Evolutionary conservation across 108 stramenopile species (phyloP), one percentile per base, ranked within the genome.

Genomic region (Skeletonema costatum): DNA sequence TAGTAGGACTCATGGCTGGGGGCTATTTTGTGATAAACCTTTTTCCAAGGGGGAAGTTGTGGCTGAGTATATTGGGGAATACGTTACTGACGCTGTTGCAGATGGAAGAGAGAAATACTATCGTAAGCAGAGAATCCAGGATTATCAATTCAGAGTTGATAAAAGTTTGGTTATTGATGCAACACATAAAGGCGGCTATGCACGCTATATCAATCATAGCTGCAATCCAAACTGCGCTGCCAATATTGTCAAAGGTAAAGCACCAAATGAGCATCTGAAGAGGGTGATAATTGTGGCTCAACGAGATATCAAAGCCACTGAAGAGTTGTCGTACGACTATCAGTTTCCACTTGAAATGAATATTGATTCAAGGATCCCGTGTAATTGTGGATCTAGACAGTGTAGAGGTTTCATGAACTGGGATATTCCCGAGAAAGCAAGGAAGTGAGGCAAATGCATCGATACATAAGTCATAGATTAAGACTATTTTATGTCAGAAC

Each of bases 301-400:
- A 76, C 88, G 91, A 19, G 87, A 91, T 50, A 97, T 99, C 64
- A 71, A 87, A 64, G 91, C 93, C 11, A 85, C 90, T 38, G 97
- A 98, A 64, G 99, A 99, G 78, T 72, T 99, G 36, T 96, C 96
- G 8, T 99, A 99, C 75, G 98, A 99, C 79, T 99, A 99, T 80
- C 95, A 98, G 73, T 99, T 95, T 64, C 94, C 92, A 17, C 73
- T 95, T 35, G 96, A 97, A 70, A 64, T 83, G 33, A 83, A 93
- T 62, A 68, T 93, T 31, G 78, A 85, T 12, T 81, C 74, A 11
- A 83, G 92, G 11, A 87, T 96, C 58, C 87, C 90, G 10, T 96
- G 95, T 81, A 87, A 86, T 53, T 96, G 95, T 66, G 87, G 88
- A 4, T 85, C 87, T 16, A 80, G 73, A 13, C 75, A 77, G 17